phyloP scores from a whole-genome alignment of 495 filamentous ascomycete genomes.

The Penicillium roqueforti region DNA sequence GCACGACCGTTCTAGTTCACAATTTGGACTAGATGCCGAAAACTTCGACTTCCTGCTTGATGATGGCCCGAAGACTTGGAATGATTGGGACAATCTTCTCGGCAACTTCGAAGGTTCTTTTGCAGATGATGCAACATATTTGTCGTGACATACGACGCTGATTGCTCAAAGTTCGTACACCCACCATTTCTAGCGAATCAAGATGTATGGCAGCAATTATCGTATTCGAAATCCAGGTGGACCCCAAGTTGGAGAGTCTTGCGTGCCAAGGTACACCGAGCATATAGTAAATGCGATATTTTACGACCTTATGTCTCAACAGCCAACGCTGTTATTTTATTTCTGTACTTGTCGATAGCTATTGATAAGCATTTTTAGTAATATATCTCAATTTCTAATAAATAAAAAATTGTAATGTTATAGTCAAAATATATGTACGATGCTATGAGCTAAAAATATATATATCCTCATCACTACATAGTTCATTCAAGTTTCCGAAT shows the following conservation, averaged over 20 bases:
- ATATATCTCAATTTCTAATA: no score
- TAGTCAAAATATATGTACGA: no score
- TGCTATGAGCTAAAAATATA: no score
- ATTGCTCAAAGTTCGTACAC: neutral
- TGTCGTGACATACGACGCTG: neutral
- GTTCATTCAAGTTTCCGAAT: no score
- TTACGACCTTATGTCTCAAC: no score
- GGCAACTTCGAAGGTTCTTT: constrained; percentile 28
- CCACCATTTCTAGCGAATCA: neutral
- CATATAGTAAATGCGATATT: no score
- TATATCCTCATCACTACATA: no score
- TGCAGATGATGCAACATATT: constrained; percentile 17
- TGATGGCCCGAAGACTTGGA: constrained; percentile 33
- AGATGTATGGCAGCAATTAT: neutral
- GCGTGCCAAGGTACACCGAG: no score
- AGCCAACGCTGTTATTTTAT: no score
- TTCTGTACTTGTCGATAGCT: no score
- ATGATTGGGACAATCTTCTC: constrained; percentile 33
- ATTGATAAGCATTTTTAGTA: no score
- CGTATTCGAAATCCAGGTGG: neutral
- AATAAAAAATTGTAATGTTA: no score
- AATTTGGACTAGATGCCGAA: constrained; percentile 1
- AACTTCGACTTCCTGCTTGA: constrained; percentile 15
- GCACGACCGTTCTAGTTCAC: constrained; percentile 4
- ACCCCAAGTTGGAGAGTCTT: neutral